A percentile compares a stretch with the other conserved stretches of the same genome.
phyloP scores from a whole-genome alignment of 768 basidiomycete genomes.

The Hygrophorus russula region DNA sequence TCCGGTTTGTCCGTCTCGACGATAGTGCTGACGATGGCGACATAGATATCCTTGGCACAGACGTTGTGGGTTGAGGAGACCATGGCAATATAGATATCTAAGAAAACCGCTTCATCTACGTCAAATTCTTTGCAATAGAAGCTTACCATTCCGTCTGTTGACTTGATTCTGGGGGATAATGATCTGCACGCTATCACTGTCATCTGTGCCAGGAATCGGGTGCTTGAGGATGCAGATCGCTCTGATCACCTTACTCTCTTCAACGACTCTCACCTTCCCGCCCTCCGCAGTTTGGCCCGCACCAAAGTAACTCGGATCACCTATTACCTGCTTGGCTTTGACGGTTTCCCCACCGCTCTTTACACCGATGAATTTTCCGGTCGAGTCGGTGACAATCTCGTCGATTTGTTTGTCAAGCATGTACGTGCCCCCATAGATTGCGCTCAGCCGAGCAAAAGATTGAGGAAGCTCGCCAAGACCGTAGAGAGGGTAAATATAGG shows the following conservation, averaged over 20 bases:
- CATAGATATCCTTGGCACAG: conserved; percentile 87
- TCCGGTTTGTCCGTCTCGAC: conserved; percentile 93
- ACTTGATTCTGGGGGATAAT: conserved; percentile 99
- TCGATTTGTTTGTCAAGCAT: conserved; percentile 97
- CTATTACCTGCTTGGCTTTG: conserved; percentile 95
- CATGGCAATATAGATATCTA: conserved; percentile 98
- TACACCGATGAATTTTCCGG: conserved; percentile 90
- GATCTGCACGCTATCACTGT: conserved; percentile 90
- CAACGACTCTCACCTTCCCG: conserved; percentile 80
- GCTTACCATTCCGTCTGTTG: conserved; percentile 77
- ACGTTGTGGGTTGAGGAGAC: conserved; percentile 97
- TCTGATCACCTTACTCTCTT: conserved; percentile 89
- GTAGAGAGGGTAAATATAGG: conserved; percentile 98
- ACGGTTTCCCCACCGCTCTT: conserved; percentile 84
- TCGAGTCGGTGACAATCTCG: conserved; percentile 73
- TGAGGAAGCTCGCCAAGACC: conserved; percentile 98
- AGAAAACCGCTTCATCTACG: conserved; percentile 4
- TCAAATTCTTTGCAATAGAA: background rate
- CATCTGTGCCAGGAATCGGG: conserved; percentile 94
- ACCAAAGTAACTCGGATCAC: conserved; percentile 95
- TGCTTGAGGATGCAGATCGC: conserved; percentile 98
- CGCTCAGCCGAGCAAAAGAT: conserved; percentile 94
- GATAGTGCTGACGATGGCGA: conserved; percentile 97
- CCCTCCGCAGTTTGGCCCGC: conserved; percentile 50
- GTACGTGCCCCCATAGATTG: conserved; percentile 98